phyloP scores from a whole-genome alignment of 805 yeast species.

The Barnettozyma botsteinii region DNA sequence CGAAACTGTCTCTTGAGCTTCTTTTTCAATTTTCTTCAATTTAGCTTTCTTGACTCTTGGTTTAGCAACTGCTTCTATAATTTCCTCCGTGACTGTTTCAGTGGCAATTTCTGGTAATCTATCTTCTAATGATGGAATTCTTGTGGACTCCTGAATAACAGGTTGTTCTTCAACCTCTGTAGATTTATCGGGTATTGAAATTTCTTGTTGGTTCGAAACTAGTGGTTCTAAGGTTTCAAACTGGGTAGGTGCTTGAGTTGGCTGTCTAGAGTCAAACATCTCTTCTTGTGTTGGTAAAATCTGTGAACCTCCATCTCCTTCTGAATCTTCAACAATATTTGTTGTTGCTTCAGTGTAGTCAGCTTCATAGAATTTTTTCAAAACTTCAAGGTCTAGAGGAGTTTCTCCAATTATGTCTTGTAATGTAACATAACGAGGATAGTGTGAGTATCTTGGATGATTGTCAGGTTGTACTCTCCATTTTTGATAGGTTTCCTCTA shows the following conservation, averaged over 20 bases:
- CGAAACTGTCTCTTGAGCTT: background rate
- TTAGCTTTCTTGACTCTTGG: conserved; percentile 6
- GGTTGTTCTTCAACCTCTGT: background rate
- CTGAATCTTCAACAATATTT: conserved; percentile 22
- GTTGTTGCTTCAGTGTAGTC: conserved; percentile 18
- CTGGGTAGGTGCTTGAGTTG: background rate
- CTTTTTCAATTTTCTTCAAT: background rate
- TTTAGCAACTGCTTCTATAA: background rate
- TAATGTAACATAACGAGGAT: conserved; percentile 37
- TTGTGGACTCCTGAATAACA: conserved; percentile 3
- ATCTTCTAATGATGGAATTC: conserved; percentile 12
- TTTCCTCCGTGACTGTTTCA: background rate
- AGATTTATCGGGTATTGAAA: background rate
- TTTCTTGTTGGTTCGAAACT: background rate
- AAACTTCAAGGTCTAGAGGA: conserved; percentile 35
- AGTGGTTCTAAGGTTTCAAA: background rate
- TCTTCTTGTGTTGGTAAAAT: background rate
- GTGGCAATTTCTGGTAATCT: background rate
- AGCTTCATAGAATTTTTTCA: conserved; percentile 35
- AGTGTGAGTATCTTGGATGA: conserved; percentile 41
- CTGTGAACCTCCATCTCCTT: conserved; percentile 14
- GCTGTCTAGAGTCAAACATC: background rate
- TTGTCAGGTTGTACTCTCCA: conserved; percentile 51
- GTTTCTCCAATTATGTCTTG: conserved; percentile 50
- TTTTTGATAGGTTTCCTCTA: conserved; percentile 68